These are phyloP conservation scores for Acanthochlamys bracteata DNA, from an alignment of 106 monocot species.

Conservation along the genomic window DNA sequence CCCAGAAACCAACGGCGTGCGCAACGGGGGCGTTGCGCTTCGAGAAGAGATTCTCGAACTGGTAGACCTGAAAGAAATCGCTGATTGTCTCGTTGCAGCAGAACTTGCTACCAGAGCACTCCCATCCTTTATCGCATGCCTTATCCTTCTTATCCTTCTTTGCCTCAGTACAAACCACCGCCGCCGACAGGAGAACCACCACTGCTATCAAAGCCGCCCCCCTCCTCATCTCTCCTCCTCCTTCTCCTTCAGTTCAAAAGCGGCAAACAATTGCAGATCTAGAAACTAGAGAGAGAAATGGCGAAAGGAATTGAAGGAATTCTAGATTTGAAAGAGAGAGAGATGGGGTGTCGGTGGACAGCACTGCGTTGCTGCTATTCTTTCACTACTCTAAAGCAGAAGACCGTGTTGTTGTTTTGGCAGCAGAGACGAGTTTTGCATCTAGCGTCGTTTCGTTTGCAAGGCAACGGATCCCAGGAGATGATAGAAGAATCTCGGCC, in stretches of 20 bases:
- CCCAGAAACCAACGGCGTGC: conserved; percentile 88
- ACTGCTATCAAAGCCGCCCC: background rate
- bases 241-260: background rate
- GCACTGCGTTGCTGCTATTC: conserved; percentile 3
- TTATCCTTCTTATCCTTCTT: conserved; percentile 36
- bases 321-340: background rate
- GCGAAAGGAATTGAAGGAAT: background rate
- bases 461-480: background rate
- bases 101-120: conserved; percentile 63
- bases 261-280: background rate
- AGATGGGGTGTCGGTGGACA: background rate
- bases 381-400: background rate
- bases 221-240: background rate
- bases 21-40: conserved; percentile 83
- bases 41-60: conserved; percentile 92
- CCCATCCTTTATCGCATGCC: conserved; percentile 91
- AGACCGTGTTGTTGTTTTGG: background rate
- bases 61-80: conserved; percentile 82
- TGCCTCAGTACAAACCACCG: background rate
- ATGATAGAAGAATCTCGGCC: too few relatives aligned
- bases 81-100: conserved; percentile 93
- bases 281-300: conserved; percentile 3
- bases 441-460: background rate
- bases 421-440: too few relatives aligned
- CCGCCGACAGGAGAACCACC: conserved; percentile 6